Conservation (phyloP, 2,329 filamentous ascomycete species). For the Botrytis fragariae region DNA sequence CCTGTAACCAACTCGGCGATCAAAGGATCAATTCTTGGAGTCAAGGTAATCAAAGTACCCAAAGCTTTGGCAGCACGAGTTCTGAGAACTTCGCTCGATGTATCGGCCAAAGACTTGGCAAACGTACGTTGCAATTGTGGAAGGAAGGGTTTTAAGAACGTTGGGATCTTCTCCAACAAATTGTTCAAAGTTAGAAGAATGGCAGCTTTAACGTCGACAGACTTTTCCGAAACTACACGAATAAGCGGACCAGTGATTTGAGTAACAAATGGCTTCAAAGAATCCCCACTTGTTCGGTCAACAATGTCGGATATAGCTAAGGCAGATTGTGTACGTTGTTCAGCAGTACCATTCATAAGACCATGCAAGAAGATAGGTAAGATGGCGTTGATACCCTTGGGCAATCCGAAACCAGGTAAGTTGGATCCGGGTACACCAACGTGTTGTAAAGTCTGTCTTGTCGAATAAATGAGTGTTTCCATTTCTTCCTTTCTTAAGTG, state of each 20-base stretch:
- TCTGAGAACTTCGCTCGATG: conserved; percentile 83
- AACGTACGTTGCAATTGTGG: conserved; percentile 96
- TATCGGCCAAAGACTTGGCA: conserved; percentile 90
- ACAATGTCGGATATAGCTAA: conserved; percentile 94
- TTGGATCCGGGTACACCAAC: conserved; percentile 84
- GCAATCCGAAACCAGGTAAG: conserved; percentile 83
- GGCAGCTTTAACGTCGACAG: conserved; percentile 92
- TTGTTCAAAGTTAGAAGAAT: conserved; percentile 94
- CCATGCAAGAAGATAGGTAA: conserved; percentile 96
- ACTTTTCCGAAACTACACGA: conserved; percentile 93
- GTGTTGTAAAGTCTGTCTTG: conserved; percentile 79
- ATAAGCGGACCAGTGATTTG: conserved; percentile 97
- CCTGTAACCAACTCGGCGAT: conserved; percentile 92
- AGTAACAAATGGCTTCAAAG: conserved; percentile 91
- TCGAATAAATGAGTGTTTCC: conserved; percentile 86
- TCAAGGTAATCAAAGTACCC: conserved; percentile 92
- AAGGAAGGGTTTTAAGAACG: conserved; percentile 92
- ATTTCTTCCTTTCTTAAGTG: conserved; percentile 95
- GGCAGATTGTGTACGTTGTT: conserved; percentile 88
- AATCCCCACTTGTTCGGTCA: conserved; percentile 82
- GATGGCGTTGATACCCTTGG: conserved; percentile 95
- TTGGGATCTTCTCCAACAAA: conserved; percentile 91
- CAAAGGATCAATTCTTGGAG: conserved; percentile 89
- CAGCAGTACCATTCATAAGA: conserved; percentile 90
- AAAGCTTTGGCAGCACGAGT: conserved; percentile 88